These are phyloP conservation scores for Podospora bellae-mahoneyi DNA, from an alignment of 495 filamentous ascomycete species.

Conservation along the genomic window DNA sequence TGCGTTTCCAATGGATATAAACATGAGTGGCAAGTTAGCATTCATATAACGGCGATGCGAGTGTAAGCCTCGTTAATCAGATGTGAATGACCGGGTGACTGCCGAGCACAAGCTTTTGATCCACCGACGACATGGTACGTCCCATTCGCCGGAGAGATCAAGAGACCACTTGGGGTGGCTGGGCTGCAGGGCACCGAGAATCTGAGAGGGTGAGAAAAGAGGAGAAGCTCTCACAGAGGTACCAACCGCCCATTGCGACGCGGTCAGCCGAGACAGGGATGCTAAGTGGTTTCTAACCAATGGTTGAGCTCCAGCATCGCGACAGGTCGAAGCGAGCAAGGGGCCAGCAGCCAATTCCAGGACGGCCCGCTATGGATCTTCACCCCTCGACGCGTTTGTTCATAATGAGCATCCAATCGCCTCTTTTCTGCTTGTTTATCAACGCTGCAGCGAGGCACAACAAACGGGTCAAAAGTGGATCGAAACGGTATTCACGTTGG, in stretches of 20 bases:
- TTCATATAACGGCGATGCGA: background rate
- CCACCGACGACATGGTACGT: background rate
- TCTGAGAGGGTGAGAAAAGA: conserved; percentile 4
- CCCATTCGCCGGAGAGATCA: background rate
- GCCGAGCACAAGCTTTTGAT: conserved; percentile 2
- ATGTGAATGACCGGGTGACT: background rate
- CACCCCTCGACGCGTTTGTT: conserved; percentile 28
- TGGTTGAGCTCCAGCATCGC: conserved; percentile 28
- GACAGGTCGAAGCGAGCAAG: conserved; percentile 24
- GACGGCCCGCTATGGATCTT: conserved; percentile 27
- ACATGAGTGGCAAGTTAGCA: no score
- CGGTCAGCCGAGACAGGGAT: conserved; percentile 33
- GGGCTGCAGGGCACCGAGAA: conserved; percentile 15
- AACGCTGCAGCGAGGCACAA: conserved; percentile 14
- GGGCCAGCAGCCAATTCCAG: conserved; percentile 19
- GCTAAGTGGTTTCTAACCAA: conserved; percentile 37
- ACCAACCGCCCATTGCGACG: conserved; percentile 16
- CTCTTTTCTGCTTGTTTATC: conserved; percentile 12
- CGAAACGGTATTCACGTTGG: conserved; percentile 7
- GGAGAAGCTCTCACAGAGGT: background rate
- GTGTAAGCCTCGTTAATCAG: conserved; percentile 9
- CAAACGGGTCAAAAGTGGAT: conserved; percentile 11
- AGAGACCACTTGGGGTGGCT: background rate
- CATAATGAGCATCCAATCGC: conserved; percentile 23
- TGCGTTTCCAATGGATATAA: background rate